phyloP scores from a whole-genome alignment of 257 asterid genomes.

The Orobanche coerulescens region DNA sequence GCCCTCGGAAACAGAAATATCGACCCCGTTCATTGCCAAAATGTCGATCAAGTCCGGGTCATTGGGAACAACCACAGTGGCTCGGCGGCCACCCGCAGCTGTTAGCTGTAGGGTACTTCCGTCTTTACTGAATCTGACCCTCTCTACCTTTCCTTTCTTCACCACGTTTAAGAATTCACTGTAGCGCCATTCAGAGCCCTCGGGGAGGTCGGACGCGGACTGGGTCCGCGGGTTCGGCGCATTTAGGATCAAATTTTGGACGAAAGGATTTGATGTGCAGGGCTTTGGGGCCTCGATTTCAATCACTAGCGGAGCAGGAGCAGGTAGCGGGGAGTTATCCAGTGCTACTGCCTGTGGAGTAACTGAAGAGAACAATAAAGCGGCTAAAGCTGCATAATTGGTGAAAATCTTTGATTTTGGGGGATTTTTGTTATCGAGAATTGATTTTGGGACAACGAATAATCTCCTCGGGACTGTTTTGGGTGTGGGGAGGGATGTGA shows the following conservation, averaged over 20 bases:
- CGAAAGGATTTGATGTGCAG: constrained; percentile 36
- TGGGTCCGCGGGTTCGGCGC: constrained; percentile 55
- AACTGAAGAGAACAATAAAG: constrained; percentile 42
- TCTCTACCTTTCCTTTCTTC: constrained; percentile 69
- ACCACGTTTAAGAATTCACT: constrained; percentile 68
- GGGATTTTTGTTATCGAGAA: constrained; percentile 23
- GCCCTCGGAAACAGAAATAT: constrained; percentile 68
- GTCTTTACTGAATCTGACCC: constrained; percentile 64
- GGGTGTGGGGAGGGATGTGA: constrained; percentile 46
- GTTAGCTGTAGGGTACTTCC: constrained; percentile 62
- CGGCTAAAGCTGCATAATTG: constrained; percentile 46
- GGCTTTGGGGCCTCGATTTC: constrained; percentile 41
- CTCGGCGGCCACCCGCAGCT: constrained; percentile 65
- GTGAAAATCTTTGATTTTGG: constrained; percentile 20
- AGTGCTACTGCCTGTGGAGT: constrained; percentile 48
- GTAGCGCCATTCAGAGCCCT: constrained; percentile 63
- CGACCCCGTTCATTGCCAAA: constrained; percentile 71
- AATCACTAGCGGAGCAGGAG: constrained; percentile 31
- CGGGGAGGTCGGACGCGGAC: constrained; percentile 47
- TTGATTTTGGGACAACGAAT: constrained; percentile 26
- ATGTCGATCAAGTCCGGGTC: constrained; percentile 71
- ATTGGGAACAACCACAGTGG: constrained; percentile 55
- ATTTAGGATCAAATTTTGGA: constrained; percentile 37
- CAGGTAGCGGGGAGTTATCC: constrained; percentile 30
- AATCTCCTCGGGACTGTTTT: constrained; percentile 37